Conservation (phyloP, 768 basidiomycete species). For the Trametes sanguinea region DNA sequence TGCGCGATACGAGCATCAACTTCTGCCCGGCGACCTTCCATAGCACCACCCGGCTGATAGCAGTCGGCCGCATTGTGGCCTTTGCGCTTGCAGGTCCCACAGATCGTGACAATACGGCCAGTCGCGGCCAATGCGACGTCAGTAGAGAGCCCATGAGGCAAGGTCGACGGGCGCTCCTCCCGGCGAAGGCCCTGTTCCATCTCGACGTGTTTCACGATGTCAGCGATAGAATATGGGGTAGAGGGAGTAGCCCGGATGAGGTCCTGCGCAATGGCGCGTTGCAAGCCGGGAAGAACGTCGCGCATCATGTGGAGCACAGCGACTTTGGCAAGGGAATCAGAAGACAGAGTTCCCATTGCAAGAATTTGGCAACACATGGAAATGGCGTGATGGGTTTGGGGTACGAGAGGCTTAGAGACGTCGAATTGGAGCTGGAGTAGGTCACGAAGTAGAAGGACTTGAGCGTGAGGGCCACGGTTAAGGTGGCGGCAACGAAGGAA, state of each 20-base stretch:
- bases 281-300: neutral
- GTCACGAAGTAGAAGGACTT: conserved; percentile 1
- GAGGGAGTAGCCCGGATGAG: neutral
- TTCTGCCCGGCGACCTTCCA: neutral
- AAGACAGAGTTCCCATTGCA: neutral
- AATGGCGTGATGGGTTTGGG: neutral
- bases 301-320: neutral
- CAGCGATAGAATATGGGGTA: neutral
- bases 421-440: neutral
- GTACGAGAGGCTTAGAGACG: neutral
- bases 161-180: neutral
- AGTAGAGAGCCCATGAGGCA: neutral
- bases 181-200: neutral
- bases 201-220: neutral
- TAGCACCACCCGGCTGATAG: neutral
- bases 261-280: neutral
- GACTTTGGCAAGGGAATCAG: conserved; percentile 4
- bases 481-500: neutral
- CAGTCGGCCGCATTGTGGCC: neutral
- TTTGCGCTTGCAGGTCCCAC: neutral
- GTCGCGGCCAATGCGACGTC: neutral
- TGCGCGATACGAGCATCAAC: neutral
- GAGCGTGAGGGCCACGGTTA: neutral
- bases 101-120: neutral
- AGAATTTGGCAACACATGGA: neutral